A percentile compares a stretch with the other conserved stretches of the same genome.
Evolutionary conservation across 2,329 filamentous ascomycete species (phyloP).

Genomic region (Aspergillus amoenus): DNA sequence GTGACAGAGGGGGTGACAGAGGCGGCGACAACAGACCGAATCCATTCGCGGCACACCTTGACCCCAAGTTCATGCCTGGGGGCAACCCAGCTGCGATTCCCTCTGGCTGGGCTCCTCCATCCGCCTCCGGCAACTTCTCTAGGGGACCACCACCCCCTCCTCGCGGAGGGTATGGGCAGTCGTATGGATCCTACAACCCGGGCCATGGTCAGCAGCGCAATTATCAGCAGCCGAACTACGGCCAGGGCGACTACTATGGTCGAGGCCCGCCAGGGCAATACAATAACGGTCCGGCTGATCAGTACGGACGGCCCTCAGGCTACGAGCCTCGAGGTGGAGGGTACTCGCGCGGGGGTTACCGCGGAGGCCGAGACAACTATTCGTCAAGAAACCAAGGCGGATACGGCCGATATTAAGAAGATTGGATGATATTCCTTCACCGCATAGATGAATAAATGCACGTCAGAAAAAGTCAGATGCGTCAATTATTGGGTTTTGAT

Average conservation of each 20-base stretch:
- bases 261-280: conserved; percentile 24
- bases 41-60: conserved; percentile 49
- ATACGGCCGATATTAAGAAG: conserved; percentile 38
- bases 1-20: conserved; percentile 44
- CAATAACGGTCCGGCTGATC: conserved; percentile 22
- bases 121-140: conserved; percentile 32
- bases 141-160: conserved; percentile 42
- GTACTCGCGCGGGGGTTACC: conserved; percentile 23
- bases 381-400: conserved; percentile 35
- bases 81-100: conserved; percentile 32
- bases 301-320: conserved; percentile 26
- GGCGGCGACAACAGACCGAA: conserved; percentile 30
- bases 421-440: background rate
- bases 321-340: conserved; percentile 28
- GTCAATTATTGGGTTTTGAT: background rate
- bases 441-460: background rate
- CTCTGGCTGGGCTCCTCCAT: conserved; percentile 36
- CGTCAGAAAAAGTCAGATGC: background rate
- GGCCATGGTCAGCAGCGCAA: conserved; percentile 23
- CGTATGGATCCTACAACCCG: conserved; percentile 1
- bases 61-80: conserved; percentile 43
- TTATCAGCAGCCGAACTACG: conserved; percentile 19
- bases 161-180: conserved; percentile 30
- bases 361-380: conserved; percentile 31
- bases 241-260: conserved; percentile 25